phyloP scores from a whole-genome alignment of 257 asterid species.

The Ophiorrhiza pumila region DNA sequence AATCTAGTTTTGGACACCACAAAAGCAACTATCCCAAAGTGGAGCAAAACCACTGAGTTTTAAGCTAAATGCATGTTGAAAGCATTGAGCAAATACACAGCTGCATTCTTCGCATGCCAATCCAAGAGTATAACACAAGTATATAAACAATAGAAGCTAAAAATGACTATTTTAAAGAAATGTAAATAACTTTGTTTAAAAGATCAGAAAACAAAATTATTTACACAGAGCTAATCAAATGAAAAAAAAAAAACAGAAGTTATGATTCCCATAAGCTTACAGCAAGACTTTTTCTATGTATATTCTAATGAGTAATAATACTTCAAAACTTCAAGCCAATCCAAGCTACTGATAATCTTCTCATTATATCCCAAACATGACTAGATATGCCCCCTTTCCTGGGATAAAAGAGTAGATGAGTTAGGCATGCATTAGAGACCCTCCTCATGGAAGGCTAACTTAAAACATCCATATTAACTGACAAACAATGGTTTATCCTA shows the following conservation, averaged over 20 bases:
- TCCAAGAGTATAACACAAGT: no score
- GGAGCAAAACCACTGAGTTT: no score
- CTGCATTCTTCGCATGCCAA: no score
- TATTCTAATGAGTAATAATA: neutral
- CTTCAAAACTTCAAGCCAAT: slow-evolving; percentile 10
- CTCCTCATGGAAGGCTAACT: neutral
- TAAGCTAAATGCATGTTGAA: no score
- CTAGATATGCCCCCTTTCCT: slow-evolving; percentile 2
- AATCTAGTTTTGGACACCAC: no score
- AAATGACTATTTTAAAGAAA: no score
- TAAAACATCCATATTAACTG: neutral
- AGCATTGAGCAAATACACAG: no score
- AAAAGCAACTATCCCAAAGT: no score
- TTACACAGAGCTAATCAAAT: neutral
- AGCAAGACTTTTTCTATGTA: slow-evolving; percentile 8
- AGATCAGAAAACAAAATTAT: neutral
- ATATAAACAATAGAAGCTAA: no score
- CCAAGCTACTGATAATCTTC: slow-evolving; percentile 15
- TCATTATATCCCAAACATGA: neutral
- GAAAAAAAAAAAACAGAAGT: neutral
- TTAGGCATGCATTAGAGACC: neutral
- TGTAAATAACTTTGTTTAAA: no score
- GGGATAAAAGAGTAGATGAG: neutral
- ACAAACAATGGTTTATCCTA: neutral
- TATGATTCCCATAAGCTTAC: neutral